These are phyloP conservation scores for Suillus subaureus DNA, from an alignment of 768 basidiomycete genomes.

Conservation along the genomic window DNA sequence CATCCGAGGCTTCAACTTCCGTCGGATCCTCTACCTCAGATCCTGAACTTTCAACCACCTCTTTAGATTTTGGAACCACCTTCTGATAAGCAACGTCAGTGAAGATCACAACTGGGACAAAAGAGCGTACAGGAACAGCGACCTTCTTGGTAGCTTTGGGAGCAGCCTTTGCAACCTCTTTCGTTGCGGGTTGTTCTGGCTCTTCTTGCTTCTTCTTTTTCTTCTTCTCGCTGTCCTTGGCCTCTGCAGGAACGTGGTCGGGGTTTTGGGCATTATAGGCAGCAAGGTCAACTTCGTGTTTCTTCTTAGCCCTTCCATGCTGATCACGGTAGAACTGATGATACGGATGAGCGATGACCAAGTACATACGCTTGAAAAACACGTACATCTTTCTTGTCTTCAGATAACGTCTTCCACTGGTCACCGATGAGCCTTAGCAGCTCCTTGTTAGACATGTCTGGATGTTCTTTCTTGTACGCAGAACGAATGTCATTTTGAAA, in stretches of 20 bases:
- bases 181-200: slow-evolving; percentile 33
- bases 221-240: slow-evolving; percentile 40
- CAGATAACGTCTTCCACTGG: slow-evolving; percentile 70
- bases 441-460: slow-evolving; percentile 68
- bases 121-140: slow-evolving; percentile 18
- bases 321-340: slow-evolving; percentile 36
- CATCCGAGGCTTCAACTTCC: slow-evolving; percentile 5
- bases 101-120: slow-evolving; percentile 9
- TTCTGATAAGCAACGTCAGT: slow-evolving; percentile 28
- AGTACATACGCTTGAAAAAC: neutral
- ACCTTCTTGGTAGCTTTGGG: slow-evolving; percentile 21
- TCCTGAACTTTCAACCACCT: slow-evolving; percentile 26
- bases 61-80: slow-evolving; percentile 26
- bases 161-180: slow-evolving; percentile 27
- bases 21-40: slow-evolving; percentile 32
- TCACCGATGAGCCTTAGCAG: slow-evolving; percentile 71
- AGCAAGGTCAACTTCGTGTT: slow-evolving; percentile 64
- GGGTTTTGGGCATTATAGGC: slow-evolving; percentile 62
- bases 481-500: slow-evolving; percentile 92
- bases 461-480: slow-evolving; percentile 65
- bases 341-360: slow-evolving; percentile 1
- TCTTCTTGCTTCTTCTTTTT: slow-evolving; percentile 19
- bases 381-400: slow-evolving; percentile 76
- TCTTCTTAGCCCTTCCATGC: slow-evolving; percentile 60
- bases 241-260: slow-evolving; percentile 49